Conservation (phyloP, 495 filamentous ascomycete genomes). For the Penicillium arizonense region DNA sequence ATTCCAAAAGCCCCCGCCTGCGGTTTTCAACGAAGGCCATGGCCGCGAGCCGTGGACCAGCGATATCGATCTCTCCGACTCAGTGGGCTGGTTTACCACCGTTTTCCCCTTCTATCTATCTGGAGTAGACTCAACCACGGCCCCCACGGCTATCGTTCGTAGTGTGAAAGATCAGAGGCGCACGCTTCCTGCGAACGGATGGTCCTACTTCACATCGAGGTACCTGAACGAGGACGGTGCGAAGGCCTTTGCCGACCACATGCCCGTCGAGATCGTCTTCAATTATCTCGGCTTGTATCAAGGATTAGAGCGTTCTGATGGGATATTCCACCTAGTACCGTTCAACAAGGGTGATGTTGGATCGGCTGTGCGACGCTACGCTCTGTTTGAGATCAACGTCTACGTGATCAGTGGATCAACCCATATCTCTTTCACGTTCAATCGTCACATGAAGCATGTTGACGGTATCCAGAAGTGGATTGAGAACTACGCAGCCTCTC, state of each 20-base stretch:
- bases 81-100: slow-evolving; percentile 50
- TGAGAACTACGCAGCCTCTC: not conserved
- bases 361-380: not conserved
- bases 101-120: slow-evolving; percentile 21
- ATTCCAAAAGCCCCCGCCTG: slow-evolving; percentile 39
- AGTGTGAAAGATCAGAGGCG: slow-evolving; percentile 19
- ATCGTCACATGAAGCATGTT: not conserved
- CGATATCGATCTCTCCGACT: slow-evolving; percentile 39
- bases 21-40: slow-evolving; percentile 42
- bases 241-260: slow-evolving; percentile 28
- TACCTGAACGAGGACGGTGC: slow-evolving; percentile 5
- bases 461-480: not conserved
- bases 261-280: slow-evolving; percentile 59
- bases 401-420: not conserved
- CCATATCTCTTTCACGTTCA: not conserved
- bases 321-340: not conserved
- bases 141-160: not conserved
- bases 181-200: slow-evolving; percentile 24
- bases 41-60: slow-evolving; percentile 39
- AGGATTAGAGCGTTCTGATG: not conserved
- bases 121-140: not conserved
- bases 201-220: slow-evolving; percentile 25
- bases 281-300: slow-evolving; percentile 51
- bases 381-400: not conserved
- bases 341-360: not conserved